Conservation (phyloP, 129 eudicot species). For the Oenanthe sinensis region DNA sequence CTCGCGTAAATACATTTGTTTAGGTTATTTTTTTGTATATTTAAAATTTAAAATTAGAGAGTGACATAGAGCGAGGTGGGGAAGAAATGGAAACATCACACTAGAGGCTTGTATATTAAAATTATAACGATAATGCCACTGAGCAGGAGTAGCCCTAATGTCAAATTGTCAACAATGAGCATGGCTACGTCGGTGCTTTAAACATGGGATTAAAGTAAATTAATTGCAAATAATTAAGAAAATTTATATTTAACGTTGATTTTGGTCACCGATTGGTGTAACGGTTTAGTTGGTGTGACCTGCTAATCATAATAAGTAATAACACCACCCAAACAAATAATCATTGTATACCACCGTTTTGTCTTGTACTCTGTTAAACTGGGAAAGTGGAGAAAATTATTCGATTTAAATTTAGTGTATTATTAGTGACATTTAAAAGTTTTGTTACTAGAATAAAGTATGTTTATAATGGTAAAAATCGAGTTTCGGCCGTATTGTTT, state of each 20-base stretch:
- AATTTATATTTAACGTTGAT: background rate
- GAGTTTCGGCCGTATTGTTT: background rate
- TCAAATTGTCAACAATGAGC: background rate
- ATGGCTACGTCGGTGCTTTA: background rate
- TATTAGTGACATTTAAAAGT: no score
- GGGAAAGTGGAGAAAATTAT: background rate
- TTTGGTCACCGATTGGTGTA: constrained; percentile 1
- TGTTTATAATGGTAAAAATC: no score
- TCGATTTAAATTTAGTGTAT: no score
- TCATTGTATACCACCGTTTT: background rate
- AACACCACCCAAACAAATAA: background rate
- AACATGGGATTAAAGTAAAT: background rate
- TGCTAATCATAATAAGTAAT: no score
- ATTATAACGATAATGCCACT: background rate
- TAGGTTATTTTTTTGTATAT: no score
- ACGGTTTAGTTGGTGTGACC: background rate
- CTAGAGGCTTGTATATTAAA: background rate
- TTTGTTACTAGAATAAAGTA: no score
- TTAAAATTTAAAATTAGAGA: no score
- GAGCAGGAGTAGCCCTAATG: background rate
- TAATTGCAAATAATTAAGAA: background rate
- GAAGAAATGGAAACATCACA: background rate
- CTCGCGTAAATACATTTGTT: no score
- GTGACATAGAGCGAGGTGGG: background rate
- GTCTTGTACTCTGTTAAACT: background rate